Conservation (phyloP, 495 filamentous ascomycete genomes). For the Penicillium goetzii region DNA sequence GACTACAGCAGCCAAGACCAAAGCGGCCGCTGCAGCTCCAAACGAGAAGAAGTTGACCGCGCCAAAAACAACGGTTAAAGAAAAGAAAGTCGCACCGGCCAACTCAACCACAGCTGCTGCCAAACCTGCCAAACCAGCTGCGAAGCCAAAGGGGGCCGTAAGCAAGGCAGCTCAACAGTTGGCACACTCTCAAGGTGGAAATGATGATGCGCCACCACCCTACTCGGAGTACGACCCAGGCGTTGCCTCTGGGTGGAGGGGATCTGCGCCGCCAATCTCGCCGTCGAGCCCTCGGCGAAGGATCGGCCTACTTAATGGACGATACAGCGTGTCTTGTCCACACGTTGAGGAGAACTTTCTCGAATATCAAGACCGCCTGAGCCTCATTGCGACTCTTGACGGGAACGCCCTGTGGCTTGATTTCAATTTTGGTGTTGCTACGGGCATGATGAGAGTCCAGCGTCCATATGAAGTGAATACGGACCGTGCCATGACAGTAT, state of each 20-base stretch:
- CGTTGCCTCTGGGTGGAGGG: not conserved
- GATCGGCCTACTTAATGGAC: conserved; percentile 5
- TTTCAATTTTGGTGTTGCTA: conserved; percentile 1
- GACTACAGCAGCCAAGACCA: not conserved
- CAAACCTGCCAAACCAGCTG: not conserved
- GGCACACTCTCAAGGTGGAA: not conserved
- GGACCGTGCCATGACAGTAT: not conserved
- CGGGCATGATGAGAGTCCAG: conserved; percentile 1
- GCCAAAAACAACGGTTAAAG: not conserved
- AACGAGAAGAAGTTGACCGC: not conserved
- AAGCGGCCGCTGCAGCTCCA: not conserved
- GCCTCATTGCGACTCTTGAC: not conserved
- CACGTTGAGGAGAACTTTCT: not conserved
- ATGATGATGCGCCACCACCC: not conserved
- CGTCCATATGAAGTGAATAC: conserved; percentile 1
- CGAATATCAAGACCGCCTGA: not conserved
- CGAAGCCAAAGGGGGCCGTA: not conserved
- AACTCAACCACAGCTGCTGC: not conserved
- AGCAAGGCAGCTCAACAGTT: not conserved
- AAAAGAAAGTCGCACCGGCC: not conserved
- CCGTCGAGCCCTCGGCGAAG: not conserved
- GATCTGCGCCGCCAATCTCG: not conserved
- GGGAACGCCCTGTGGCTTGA: conserved; percentile 1
- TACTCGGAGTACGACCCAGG: conserved; percentile 6
- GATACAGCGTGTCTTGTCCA: not conserved